phyloP scores from a whole-genome alignment of 768 basidiomycete species.

The Atractiella rhizophila region DNA sequence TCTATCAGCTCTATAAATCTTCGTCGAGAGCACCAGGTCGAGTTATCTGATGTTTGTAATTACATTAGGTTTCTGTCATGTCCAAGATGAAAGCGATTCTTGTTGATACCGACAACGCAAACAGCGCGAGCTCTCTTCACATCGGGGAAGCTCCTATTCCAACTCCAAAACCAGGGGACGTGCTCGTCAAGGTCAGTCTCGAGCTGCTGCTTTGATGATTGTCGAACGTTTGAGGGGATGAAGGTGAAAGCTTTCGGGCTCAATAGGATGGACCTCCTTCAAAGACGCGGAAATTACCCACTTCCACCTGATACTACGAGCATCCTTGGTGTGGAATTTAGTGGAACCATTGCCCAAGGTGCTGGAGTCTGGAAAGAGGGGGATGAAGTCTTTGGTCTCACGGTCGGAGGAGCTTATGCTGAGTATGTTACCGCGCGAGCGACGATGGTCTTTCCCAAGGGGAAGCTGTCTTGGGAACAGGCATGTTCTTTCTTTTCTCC shows the following conservation, averaged over 20 bases:
- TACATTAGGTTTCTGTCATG: too few relatives aligned
- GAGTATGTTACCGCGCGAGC: conserved; percentile 31
- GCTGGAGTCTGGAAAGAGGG: conserved; percentile 8
- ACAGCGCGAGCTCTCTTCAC: conserved; percentile 7
- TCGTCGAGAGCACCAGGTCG: too few relatives aligned
- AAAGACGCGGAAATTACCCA: conserved; percentile 11
- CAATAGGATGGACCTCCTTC: conserved; percentile 16
- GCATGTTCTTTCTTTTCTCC: conserved; percentile 33
- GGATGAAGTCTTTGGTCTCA: conserved; percentile 17
- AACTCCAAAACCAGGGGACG: conserved; percentile 6
- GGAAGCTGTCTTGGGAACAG: conserved; percentile 50
- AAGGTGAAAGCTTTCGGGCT: conserved; percentile 15
- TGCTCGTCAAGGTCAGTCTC: conserved; percentile 12
- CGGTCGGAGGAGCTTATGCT: conserved; percentile 16
- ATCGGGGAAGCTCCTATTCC: conserved; percentile 12
- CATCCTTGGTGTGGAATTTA: conserved; percentile 17
- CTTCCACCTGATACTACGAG: conserved; percentile 12
- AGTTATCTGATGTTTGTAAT: too few relatives aligned
- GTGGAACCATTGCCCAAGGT: conserved; percentile 9
- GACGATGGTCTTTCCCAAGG: conserved; percentile 48
- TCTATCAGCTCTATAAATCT: too few relatives aligned
- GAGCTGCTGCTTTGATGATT: neutral
- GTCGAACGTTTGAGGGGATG: neutral
- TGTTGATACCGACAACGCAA: conserved; percentile 6
- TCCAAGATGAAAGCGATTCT: conserved; percentile 5